Evolutionary conservation across 202 grass and related monocot genomes (phyloP), one percentile per base, ranked within the genome.

Genomic region (Cymbopogon flexuosus): DNA sequence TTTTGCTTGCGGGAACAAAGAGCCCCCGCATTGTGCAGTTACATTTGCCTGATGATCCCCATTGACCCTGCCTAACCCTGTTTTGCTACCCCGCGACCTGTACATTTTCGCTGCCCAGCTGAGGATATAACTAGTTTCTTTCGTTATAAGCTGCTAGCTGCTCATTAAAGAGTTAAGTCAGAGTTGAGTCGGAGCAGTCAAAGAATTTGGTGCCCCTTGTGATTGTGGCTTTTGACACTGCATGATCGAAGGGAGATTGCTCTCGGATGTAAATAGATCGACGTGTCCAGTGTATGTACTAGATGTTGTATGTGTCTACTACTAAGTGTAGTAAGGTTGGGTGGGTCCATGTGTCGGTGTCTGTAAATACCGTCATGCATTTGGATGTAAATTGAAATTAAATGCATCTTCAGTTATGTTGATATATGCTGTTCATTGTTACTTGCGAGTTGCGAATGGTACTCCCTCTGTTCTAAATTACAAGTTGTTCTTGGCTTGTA

Each of bases 1-100:
- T 66, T 97, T 97, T 75, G 69, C 89, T 76, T 91, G 90, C 33
- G 72, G 91, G 73, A 89, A 81, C 78, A 89, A 93, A 12, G 90
- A 92, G 56, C 65, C 88, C 57, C 29, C 90, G 29, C 59, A 85
- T 16, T 82, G 82, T 89, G 82, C 82, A 85, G 82, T 85, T 14
- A 91, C 86, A 70, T 83, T 96, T 30, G 91, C 85, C 76, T 93
- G 83, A 97, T 41, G 47, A 51, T 51, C 15, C 47, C 5, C 47
- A 51, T 51, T 51, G 47, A 51, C 47, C 47, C 47, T 18, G 2
- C 47, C 47, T 51, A 18, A 51, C 47, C 47, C 47, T 67, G 81
- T 65, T 78, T 33, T 70, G 45, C 56, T 49, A 79, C 78, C 19
- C 61, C 61, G 68, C 64, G 75, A 77, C 78, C 12, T 85, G 87